Evolutionary conservation across 306 rosid genomes (phyloP).

Genomic region (Cucurbita ficifolia): DNA sequence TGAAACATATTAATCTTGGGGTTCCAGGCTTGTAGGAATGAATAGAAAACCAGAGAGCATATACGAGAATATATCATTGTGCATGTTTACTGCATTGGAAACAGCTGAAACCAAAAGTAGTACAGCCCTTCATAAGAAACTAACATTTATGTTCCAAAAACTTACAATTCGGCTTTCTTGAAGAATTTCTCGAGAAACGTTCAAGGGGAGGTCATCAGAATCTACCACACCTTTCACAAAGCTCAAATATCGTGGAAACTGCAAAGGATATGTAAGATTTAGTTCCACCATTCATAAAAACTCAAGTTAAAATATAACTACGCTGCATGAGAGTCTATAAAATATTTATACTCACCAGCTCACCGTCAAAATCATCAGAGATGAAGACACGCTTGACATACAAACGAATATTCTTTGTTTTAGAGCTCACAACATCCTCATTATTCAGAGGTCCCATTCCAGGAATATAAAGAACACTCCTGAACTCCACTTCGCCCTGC

Average conservation of each 20-base stretch:
- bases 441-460: constrained; percentile 97
- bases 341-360: constrained; percentile 53
- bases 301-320: not conserved
- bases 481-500: constrained; percentile 97
- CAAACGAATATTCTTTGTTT: constrained; percentile 82
- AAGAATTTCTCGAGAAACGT: constrained; percentile 94
- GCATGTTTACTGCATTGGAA: not conserved
- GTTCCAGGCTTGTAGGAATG: not conserved
- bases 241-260: constrained; percentile 95
- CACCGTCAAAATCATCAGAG: constrained; percentile 97
- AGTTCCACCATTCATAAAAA: not conserved
- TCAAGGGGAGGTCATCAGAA: constrained; percentile 88
- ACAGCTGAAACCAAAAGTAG: not conserved
- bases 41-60: not conserved
- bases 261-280: constrained; percentile 15
- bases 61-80: not conserved
- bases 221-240: constrained; percentile 97
- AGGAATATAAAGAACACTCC: constrained; percentile 86
- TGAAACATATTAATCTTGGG: not conserved
- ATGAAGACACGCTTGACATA: constrained; percentile 93
- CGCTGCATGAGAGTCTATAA: not conserved
- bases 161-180: constrained; percentile 99
- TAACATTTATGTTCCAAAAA: not conserved
- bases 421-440: constrained; percentile 81
- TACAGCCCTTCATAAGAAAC: not conserved